Evolutionary conservation across 2,329 filamentous ascomycete genomes (phyloP), one percentile per base, ranked within the genome.

Genomic region (Penicillium nordicum): DNA sequence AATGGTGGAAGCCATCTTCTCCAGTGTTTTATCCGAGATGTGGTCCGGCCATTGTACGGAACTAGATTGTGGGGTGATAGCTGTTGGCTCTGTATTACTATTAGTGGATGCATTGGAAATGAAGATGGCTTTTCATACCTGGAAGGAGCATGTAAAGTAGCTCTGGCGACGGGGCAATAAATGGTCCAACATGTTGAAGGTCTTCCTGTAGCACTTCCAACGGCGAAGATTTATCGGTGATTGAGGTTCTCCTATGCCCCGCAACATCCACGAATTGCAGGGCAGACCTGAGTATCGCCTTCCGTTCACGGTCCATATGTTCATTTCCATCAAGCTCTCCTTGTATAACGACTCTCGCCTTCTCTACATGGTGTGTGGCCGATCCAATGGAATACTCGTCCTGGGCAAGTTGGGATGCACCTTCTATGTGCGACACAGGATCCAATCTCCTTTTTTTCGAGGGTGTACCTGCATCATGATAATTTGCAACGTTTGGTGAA

Each of bases 11-110:
- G 56, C 62, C 58, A 69, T 69, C 16, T 46, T 63, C 37, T 63
- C 60, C 6, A 63, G 50, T 2, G 63, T 55, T 18, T 55, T 62
- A 27, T 61, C 50, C 0, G 66, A 65, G 29, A 69, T 67, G 55
- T 68, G 67, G 46, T 69, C 63, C 1, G 67, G 67, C 67, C 67
- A 69, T 50, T 63, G 51, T 25, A 63, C 30, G 9, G 21, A 38
- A 6, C 40, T 55, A 2, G 52, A 53, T 3, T 18, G 25, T 8
- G 43, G 46, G 10, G n/a, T n/a, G 11, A 47, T 27, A 23, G 38
- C 10, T 5, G 49, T 57, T 2, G 49, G 57, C 12, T 63, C 61
- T 63, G 32, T 38, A n/a, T 10, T 29, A 23, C 5, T 36, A 11
- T 61, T 50, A 54, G 40, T 14, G 21, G n/a, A 25, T 21, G 12